Evolutionary conservation across 2,329 filamentous ascomycete genomes (phyloP), one percentile per base, ranked within the genome.

Genomic region (Phialophora expanda): DNA sequence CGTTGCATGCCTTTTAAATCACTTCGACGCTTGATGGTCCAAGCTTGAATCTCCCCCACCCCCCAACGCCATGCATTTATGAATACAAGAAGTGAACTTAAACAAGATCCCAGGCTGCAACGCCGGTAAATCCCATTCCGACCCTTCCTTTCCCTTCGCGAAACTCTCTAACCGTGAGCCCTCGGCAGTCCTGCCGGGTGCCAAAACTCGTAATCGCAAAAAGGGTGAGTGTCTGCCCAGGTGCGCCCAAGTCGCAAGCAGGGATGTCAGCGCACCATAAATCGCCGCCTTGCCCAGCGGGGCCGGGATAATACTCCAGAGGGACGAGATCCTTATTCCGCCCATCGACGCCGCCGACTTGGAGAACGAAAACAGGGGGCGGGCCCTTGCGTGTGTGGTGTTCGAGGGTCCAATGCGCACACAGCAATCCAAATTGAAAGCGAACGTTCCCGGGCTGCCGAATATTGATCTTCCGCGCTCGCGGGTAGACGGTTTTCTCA

Each of bases 261-360:
- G 76, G 73, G 3, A 97, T 85, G 77, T 97, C 94, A 1, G 87
- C 78, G 87, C 91, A 96, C 86, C 90, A 96, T 78, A 89, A 88
- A 74, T 85, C 90, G 14, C 90, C 91, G 66, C 94, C 90, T n/a
- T 86, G 90, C 73, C 75, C 75, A 3, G 76, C 72, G 5, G 74
- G 75, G 4, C 76, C 78, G 17, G 72, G 75, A 41, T 78, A 71
- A 64, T 80, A 75, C 57, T 91, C 85, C 62, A 97, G 86, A 0
- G 90, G 86, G 1, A 94, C 78, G 62, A 86, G 83, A 51, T 93
- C 87, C 9, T 89, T 85, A 58, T 89, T 86, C 7, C 85, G 80
- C 0, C 90, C 91, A 71, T 92, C 87, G 3, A 84, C 72, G 0
- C 88, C 90, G 28, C 88, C 82, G 30, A 92, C 84, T 62, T 84